These are phyloP conservation scores for Podaxis carcinomalis DNA, from an alignment of 768 basidiomycete species.

Conservation along the genomic window DNA sequence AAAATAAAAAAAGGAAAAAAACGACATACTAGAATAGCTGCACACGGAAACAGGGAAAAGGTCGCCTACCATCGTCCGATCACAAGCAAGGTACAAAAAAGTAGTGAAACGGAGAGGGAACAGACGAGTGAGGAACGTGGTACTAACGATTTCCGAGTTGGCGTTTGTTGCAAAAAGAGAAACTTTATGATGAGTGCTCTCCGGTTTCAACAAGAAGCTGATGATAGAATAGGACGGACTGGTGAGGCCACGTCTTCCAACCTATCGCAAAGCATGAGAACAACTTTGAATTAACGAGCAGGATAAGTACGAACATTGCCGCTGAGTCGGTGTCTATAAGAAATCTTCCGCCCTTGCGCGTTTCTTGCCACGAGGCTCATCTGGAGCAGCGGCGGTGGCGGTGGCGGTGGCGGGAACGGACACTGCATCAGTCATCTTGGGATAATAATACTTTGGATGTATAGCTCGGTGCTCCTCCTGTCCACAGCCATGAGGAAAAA, in stretches of 20 bases:
- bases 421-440: constrained; percentile 35
- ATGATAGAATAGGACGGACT: constrained; percentile 12
- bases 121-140: too few relatives aligned
- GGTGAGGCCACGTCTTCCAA: constrained; percentile 10
- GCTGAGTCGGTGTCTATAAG: constrained; percentile 32
- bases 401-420: not conserved
- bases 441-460: constrained; percentile 56
- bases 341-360: constrained; percentile 86
- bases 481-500: not conserved
- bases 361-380: constrained; percentile 77
- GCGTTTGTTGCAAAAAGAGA: not conserved
- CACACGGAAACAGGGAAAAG: not conserved
- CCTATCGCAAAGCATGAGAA: not conserved
- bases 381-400: constrained; percentile 18
- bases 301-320: not conserved
- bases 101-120: too few relatives aligned
- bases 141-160: too few relatives aligned
- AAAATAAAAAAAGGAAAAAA: not conserved
- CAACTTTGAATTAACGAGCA: not conserved
- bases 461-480: constrained; percentile 79
- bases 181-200: constrained; percentile 2
- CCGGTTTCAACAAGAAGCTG: not conserved
- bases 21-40: not conserved
- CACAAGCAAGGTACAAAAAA: not conserved
- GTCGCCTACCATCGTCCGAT: constrained; percentile 3